phyloP scores from a whole-genome alignment of 2,329 filamentous ascomycete species.

The Hawksworthiomyces lignivorus region DNA sequence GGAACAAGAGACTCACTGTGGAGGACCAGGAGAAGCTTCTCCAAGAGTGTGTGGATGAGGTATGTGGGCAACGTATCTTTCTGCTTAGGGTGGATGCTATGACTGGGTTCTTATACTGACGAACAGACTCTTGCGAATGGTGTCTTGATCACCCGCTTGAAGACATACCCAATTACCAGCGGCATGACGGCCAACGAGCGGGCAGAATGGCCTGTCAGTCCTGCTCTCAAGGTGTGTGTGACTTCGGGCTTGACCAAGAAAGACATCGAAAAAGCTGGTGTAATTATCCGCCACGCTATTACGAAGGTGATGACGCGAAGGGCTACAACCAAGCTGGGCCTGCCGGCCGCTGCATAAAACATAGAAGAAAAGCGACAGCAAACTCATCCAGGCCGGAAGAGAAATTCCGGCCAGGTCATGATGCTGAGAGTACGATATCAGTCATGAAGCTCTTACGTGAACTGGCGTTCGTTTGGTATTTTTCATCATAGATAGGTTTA shows the following conservation, averaged over 20 bases:
- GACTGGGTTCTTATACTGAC: conserved; percentile 6
- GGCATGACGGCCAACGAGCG: conserved; percentile 61
- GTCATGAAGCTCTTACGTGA: no score
- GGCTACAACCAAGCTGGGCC: conserved; percentile 20
- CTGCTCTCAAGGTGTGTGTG: conserved; percentile 85
- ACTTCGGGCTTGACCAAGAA: conserved; percentile 84
- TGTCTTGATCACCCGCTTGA: conserved; percentile 81
- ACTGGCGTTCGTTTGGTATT: neutral
- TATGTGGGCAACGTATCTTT: conserved; percentile 34
- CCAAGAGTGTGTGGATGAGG: conserved; percentile 94
- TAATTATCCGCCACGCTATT: conserved; percentile 81
- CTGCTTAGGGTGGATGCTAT: no score
- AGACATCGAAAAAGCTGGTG: conserved; percentile 90
- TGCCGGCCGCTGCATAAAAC: conserved; percentile 13
- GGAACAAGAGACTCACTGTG: conserved; percentile 56
- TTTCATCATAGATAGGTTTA: neutral
- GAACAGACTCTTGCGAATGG: conserved; percentile 74
- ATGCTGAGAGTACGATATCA: no score
- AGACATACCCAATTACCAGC: conserved; percentile 61
- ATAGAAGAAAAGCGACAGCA: no score
- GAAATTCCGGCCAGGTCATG: no score
- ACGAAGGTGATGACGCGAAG: conserved; percentile 78
- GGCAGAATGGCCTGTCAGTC: conserved; percentile 59
- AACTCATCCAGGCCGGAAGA: no score
- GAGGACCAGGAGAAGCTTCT: conserved; percentile 79